Evolutionary conservation across 2,329 filamentous ascomycete species (phyloP), one percentile per base, ranked within the genome.

Genomic region (Botrytis porri): DNA sequence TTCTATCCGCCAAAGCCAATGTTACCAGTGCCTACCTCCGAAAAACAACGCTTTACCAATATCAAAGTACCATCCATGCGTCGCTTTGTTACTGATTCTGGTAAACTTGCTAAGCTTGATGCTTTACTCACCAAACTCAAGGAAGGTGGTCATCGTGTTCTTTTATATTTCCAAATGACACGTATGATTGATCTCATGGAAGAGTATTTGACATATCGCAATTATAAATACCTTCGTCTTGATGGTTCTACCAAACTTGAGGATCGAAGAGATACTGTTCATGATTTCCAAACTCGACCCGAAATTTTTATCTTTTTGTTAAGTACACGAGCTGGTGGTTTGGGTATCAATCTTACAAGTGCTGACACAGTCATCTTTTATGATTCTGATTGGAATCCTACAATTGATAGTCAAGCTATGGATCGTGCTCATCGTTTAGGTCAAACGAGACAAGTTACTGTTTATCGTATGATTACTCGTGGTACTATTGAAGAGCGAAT

Each of bases 101-200:
- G 96, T 80, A 99, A 99, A 84, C 88, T 99, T 74, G 95, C 94
- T 64, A 94, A 94, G 80, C 86, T 99, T 69, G 96, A 99, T 81
- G 87, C 93, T 77, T 86, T 99, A 29, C 87, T 99, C 22, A 93
- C 93, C 81, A 88, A 94, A 82, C 90, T 99, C 79, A 99, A 98
- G 87, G 92, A 94, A 75, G 93, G 92, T 75, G 93, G 93, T 51
- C 96, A 99, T 79, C 94, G 96, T 80, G 96, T 99, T 35, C 86
- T 99, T 71, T 86, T 99, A 32, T 99, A 99, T 87, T 99, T 99
- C 93, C 96, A 99, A 86, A 99, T 99, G 96, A 99, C 96, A 6
- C 93, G 93, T 80, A 99, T 99, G 96, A 98, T 99, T 80, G 95
- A 99, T 82, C 86, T 99, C 74, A 98, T 98, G 93, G 96, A 99